These are phyloP conservation scores for Trypethelium eluteriae DNA, from an alignment of 495 filamentous ascomycete genomes.

Conservation along the genomic window DNA sequence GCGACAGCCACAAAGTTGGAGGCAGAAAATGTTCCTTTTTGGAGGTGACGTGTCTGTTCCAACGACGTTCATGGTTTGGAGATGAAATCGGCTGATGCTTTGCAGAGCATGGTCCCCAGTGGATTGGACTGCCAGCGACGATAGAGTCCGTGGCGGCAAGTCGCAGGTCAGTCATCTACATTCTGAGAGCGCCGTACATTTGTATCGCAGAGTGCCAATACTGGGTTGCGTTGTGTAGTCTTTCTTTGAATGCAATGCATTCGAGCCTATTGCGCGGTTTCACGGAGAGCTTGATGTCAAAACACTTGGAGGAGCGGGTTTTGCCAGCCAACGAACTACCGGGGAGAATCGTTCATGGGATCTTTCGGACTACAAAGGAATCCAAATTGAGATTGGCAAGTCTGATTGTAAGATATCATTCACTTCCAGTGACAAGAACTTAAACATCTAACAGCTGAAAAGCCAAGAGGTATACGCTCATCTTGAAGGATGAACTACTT, in stretches of 20 bases:
- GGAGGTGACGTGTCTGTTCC: constrained; percentile 41
- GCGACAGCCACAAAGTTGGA: neutral
- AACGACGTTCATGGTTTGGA: neutral
- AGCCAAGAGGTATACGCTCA: constrained; percentile 60
- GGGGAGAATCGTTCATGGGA: constrained; percentile 32
- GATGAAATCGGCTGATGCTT: constrained; percentile 8
- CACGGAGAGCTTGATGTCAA: constrained; percentile 61
- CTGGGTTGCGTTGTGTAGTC: constrained; percentile 37
- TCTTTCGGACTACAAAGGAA: constrained; percentile 33
- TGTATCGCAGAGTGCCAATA: neutral
- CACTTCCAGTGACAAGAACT: neutral
- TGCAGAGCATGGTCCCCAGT: constrained; percentile 50
- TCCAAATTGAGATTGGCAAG: constrained; percentile 29
- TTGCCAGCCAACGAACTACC: constrained; percentile 64
- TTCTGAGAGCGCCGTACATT: neutral
- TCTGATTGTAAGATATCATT: constrained; percentile 31
- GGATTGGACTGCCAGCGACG: constrained; percentile 63
- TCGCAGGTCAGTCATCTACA: constrained; percentile 34
- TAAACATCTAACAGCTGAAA: neutral
- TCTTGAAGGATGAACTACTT: constrained; percentile 59
- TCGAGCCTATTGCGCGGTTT: constrained; percentile 44
- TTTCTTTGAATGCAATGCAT: constrained; percentile 37
- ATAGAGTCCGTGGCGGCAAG: constrained; percentile 64
- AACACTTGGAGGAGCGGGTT: constrained; percentile 74
- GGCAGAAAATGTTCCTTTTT: constrained; percentile 34